A percentile compares a stretch with the other conserved stretches of the same genome.
These are phyloP conservation scores for Diaporthe sp. DNA, from an alignment of 2,329 filamentous ascomycete species.

Conservation along the genomic window DNA sequence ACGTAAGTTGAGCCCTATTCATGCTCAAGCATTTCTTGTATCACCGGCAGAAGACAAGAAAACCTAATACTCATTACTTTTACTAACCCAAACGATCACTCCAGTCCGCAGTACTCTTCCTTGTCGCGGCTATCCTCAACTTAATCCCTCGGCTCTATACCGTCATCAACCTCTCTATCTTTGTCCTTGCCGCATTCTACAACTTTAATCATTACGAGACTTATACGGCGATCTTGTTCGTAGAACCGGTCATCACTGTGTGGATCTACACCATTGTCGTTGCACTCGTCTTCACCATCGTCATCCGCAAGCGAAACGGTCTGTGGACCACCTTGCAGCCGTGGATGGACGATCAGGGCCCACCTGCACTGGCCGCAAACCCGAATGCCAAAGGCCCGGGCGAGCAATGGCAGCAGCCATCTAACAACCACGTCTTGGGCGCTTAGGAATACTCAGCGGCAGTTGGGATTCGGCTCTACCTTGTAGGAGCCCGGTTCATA, in stretches of 20 bases:
- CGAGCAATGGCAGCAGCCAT: conserved; percentile 39
- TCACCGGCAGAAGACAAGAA: neutral
- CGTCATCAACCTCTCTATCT: conserved; percentile 41
- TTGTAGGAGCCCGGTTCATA: neutral
- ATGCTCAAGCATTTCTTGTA: neutral
- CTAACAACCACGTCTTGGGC: neutral
- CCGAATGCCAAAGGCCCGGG: conserved; percentile 29
- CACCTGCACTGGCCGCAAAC: neutral
- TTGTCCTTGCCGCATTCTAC: conserved; percentile 23
- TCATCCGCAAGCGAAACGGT: conserved; percentile 43
- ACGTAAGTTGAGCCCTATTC: neutral
- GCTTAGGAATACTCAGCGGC: neutral
- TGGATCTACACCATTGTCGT: conserved; percentile 43
- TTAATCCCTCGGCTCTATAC: conserved; percentile 45
- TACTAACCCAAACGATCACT: neutral
- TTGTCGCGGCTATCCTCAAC: conserved; percentile 51
- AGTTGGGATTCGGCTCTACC: neutral
- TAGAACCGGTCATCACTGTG: conserved; percentile 42
- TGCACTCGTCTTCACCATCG: conserved; percentile 45
- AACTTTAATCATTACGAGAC: neutral
- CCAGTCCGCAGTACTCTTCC: conserved; percentile 50
- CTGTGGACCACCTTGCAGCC: conserved; percentile 46
- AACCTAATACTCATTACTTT: neutral
- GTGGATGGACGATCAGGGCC: conserved; percentile 33
- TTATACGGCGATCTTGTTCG: conserved; percentile 10